phyloP scores from a whole-genome alignment of 192 early-diverging fungal species.

The Umbelopsis ramanniana region DNA sequence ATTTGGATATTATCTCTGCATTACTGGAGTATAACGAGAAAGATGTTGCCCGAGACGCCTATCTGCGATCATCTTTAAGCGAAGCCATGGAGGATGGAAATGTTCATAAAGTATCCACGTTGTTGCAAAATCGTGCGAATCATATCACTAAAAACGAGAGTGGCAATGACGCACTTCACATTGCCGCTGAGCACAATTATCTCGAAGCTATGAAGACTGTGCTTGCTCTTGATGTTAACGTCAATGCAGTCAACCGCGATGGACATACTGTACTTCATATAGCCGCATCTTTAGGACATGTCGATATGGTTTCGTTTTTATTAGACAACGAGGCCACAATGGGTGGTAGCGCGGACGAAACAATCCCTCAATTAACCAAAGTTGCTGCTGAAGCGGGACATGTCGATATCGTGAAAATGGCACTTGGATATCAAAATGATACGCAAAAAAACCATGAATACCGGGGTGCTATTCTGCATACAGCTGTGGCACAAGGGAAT shows the following conservation, averaged over 20 bases:
- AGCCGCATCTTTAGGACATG: not conserved
- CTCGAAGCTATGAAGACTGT: not conserved
- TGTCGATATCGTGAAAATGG: not conserved
- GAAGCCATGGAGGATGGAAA: not conserved
- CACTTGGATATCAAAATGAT: not conserved
- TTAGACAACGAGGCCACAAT: not conserved
- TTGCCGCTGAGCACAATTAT: not conserved
- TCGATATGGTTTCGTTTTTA: not conserved
- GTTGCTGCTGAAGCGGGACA: not conserved
- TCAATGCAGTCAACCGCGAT: not conserved
- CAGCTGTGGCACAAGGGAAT: not conserved
- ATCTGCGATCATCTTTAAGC: not conserved
- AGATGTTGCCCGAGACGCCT: not conserved
- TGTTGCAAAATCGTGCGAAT: not conserved
- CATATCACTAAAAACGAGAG: not conserved
- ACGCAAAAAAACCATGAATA: not conserved
- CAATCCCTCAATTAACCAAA: not conserved
- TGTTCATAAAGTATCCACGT: not conserved
- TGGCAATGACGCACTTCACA: not conserved
- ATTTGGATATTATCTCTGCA: not conserved
- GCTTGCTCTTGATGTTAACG: not conserved
- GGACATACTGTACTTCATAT: not conserved
- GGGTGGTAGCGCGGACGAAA: not conserved
- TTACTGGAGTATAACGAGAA: not conserved
- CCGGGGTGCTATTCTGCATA: not conserved